Evolutionary conservation across 768 basidiomycete species (phyloP), one percentile per base, ranked within the genome.

Genomic region (Russula compacta): DNA sequence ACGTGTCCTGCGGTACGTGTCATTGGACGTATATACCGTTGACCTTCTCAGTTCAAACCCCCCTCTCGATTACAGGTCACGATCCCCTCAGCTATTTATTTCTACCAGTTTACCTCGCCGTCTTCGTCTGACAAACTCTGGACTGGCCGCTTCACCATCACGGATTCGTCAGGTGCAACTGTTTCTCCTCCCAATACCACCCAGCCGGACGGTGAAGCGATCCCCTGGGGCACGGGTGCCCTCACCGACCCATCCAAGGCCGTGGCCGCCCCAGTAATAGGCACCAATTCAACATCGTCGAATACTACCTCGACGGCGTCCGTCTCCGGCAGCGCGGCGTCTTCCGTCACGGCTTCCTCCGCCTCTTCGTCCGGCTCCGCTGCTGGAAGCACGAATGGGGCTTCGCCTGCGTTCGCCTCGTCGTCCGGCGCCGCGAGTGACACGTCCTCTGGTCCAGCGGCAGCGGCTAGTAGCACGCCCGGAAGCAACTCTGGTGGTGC

Each of bases 131-230:
- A 75, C 69, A 71, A 74, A 39, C 65, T 67, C 24, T 92, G 90
- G 90, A 87, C 88, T 2, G 83, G 81, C 15, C 86, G 90, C 24
- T 92, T 90, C 77, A 75, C 85, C 39, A 89, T 92, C 68, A 82
- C 85, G 3, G 79, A 77, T 38, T 48, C 78, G 4, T 66, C 70
- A 29, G 83, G 81, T 12, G 64, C 72, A 8, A 74, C 78, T 54
- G 76, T 76, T 3, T 67, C 82, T 4, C 77, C 89, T 0, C 58
- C 79, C 17, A 76, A 87, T 58, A 39, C 74, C 11, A 80, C 71
- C 0, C 84, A 90, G 66, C 81, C 84, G 6, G 69, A 73, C 10
- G 63, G 70, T 29, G 38, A 64, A 0, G 42, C 71, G 14, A 83
- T 90, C 47, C 77, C 83, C 1, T 92, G 85, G 85, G 90, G 90